Base-by-base conservation (phyloP, 192 early-diverging fungal species). In the Coemansia sp. region DNA sequence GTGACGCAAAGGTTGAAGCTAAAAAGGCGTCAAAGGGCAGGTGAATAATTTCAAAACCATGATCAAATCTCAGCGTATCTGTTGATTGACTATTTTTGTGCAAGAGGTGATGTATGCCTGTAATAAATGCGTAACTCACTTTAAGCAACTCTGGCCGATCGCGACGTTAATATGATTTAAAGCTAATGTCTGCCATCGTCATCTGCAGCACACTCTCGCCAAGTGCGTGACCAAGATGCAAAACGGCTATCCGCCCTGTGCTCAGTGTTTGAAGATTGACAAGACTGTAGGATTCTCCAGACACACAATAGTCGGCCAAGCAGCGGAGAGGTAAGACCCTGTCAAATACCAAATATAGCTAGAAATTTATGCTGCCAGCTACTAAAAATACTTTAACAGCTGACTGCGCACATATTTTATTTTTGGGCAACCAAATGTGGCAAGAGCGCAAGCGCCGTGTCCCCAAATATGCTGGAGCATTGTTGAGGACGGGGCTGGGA, bases 341-440 rank as follows among this genome's bases (percentile, higher is more conserved):
- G 39, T 41, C 39, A 41, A 41, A 12, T 10, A 2, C 39, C 39
- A 41, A 41, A 41, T 12, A 12, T 41, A 41, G 39, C 39, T 2
- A 41, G 4, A 41, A 41, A 41, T 41, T 54, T 54, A n/a, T 27
- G 52, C 52, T 54, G 50, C 24, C 24, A 25, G 52, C 21, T 45
- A 24, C 58, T 45, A 60, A 60, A 60, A 60, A 60, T 60, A 60
- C 5, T 38, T 27, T 5, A 27, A 27, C 27, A 27, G 27, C 27
- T 27, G 27, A 41, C 39, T 41, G 39, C 39, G 10, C 39, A 41
- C 39, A 14, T 14, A 41, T 9, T 41, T 41, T 41, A 41, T 41
- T 41, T 41, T 41, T 41, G 10, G 39, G 10, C 39, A 41, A 9
- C 39, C 14, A 41, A 41, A 41, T 10, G 39, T 2, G 39, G 39